Evolutionary conservation across 768 basidiomycete species (phyloP).

Genomic region (Candolleomyces aberdarensis): DNA sequence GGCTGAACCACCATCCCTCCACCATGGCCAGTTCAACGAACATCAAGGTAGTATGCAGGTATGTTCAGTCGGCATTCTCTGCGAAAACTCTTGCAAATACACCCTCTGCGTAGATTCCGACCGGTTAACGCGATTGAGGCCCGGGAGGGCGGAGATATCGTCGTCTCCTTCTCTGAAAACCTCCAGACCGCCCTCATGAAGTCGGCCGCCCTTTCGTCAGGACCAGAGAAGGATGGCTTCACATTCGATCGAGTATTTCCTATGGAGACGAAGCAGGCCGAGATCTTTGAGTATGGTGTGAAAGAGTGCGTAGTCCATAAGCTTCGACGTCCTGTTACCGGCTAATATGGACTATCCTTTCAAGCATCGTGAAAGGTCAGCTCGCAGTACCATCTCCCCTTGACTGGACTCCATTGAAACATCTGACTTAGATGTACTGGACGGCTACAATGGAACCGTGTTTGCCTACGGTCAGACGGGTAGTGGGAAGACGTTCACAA

Average conservation of each 20-base stretch:
- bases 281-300: slow-evolving; percentile 98
- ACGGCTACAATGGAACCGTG: slow-evolving; percentile 97
- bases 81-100: neutral
- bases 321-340: slow-evolving; percentile 5
- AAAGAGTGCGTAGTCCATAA: slow-evolving; percentile 69
- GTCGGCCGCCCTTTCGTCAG: slow-evolving; percentile 62
- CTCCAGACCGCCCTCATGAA: slow-evolving; percentile 81
- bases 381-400: neutral
- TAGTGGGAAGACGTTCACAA: slow-evolving; percentile 92
- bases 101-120: slow-evolving; percentile 65
- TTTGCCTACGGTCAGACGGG: slow-evolving; percentile 89
- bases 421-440: slow-evolving; percentile 76
- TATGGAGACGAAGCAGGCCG: slow-evolving; percentile 83
- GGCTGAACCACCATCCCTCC: slow-evolving; percentile 12
- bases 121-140: slow-evolving; percentile 91
- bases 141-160: slow-evolving; percentile 84
- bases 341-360: slow-evolving; percentile 16
- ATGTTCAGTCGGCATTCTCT: slow-evolving; percentile 26
- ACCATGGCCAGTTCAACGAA: slow-evolving; percentile 76
- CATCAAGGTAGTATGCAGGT: slow-evolving; percentile 99
- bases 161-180: slow-evolving; percentile 87
- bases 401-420: neutral
- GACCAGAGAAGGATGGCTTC: slow-evolving; percentile 96
- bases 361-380: slow-evolving; percentile 85
- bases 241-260: slow-evolving; percentile 97